Evolutionary conservation across 75 land plant species (phyloP).

Genomic region (Cunninghamia lanceolata): DNA sequence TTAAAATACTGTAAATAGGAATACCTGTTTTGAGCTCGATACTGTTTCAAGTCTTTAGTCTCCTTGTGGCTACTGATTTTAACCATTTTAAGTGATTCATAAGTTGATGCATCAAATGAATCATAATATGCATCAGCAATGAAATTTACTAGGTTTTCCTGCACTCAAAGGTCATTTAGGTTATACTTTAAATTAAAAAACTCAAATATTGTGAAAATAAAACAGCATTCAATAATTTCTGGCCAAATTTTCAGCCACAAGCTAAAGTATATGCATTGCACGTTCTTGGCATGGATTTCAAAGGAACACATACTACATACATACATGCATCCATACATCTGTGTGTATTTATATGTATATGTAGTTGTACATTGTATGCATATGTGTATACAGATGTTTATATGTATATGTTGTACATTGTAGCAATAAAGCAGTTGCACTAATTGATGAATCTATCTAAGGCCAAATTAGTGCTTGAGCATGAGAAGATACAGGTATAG

Average conservation of each 20-base stretch:
- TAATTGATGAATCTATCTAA: background rate
- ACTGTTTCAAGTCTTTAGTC: conserved; percentile 41
- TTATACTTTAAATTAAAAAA: background rate
- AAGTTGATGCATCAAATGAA: conserved; percentile 30
- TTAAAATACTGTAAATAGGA: background rate
- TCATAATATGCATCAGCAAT: conserved; percentile 56
- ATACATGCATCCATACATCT: too few relatives aligned
- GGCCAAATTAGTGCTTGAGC: background rate
- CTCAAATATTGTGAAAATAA: background rate
- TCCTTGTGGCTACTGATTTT: conserved; percentile 33
- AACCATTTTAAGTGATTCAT: conserved; percentile 36
- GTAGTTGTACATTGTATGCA: too few relatives aligned
- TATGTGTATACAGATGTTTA: background rate
- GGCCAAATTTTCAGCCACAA: background rate
- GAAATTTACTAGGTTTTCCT: conserved; percentile 59
- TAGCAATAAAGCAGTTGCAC: background rate
- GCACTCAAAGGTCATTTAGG: conserved; percentile 9
- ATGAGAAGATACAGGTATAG: too few relatives aligned
- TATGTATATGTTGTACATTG: background rate
- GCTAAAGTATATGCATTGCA: background rate
- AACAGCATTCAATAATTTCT: background rate
- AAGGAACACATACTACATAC: background rate
- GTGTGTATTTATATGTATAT: too few relatives aligned
- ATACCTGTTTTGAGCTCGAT: conserved; percentile 67
- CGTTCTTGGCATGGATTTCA: background rate